Base-by-base conservation (phyloP, 129 eudicot genomes). In the Smallanthus sonchifolius region DNA sequence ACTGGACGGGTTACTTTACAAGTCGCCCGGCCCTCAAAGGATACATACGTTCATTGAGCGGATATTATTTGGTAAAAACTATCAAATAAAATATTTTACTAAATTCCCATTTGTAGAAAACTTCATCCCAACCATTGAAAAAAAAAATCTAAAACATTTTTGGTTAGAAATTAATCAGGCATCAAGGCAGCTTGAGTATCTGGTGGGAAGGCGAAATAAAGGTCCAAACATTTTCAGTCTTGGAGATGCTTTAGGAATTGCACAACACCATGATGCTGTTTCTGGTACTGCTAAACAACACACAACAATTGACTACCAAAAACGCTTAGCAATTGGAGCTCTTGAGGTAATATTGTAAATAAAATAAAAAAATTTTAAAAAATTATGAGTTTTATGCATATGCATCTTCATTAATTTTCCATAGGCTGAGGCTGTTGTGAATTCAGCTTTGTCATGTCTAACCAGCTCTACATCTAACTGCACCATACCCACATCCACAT, bases 211-310 rank as follows among this genome's bases (percentile, higher is more conserved):
- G 88, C 78, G 49, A 83, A 72, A 77, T 39, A 42, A 10, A 60
- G 88, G 87, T 19, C 74, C 86, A 45, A 76, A 77, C 54, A 90
- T 86, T 70, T 84, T 65, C 10, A 79, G 89, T 57, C 84, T 93
- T 57, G 96, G 98, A 36, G 95, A 93, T 70, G 98, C 98, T 76
- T 87, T 93, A 78, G 98, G 92, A 71, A 83, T 90, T 34, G 89
- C 96, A 49, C 98, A 93, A 73, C 98, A 93, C 72, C 98, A 93
- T 74, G 98, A 93, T 71, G 98, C 96, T 9, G 82, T 88, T 32
- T 86, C 84, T 59, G 98, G 98, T 52, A 93, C 98, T 61, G 91
- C 98, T 75, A 83, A 83, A 84, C 96, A 90, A 72, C 96, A 90
- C 75, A 86, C 92, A n/a, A 93, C 98, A 72, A 28, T 87, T 59